These are phyloP conservation scores for Microbotryum saponariae DNA, from an alignment of 1,284 basidiomycete species.

Conservation along the genomic window DNA sequence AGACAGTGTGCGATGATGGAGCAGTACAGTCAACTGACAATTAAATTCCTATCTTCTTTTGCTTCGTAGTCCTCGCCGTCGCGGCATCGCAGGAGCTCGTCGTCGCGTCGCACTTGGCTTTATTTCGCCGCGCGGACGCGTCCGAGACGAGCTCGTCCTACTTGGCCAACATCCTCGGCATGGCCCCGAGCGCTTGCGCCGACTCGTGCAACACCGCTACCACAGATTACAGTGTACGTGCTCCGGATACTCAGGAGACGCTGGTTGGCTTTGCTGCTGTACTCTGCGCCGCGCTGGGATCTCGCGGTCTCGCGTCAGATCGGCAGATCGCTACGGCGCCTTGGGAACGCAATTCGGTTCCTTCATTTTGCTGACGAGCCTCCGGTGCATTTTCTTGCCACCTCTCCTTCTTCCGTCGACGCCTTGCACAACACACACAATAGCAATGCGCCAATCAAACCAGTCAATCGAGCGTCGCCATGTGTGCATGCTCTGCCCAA, in stretches of 20 bases:
- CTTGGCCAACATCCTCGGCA: constrained; percentile 14
- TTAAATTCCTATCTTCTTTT: too few relatives aligned
- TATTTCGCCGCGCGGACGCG: constrained; percentile 10
- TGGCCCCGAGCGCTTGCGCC: constrained; percentile 1
- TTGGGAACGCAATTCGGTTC: background rate
- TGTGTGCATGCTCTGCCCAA: constrained; percentile 25
- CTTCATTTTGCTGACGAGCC: too few relatives aligned
- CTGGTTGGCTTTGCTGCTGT: background rate
- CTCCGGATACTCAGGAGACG: too few relatives aligned
- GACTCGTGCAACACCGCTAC: constrained; percentile 7
- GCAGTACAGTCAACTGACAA: too few relatives aligned
- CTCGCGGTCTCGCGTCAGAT: background rate
- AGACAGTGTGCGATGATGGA: too few relatives aligned
- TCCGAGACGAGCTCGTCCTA: constrained; percentile 13
- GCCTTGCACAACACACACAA: background rate
- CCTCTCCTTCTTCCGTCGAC: background rate
- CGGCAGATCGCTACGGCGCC: background rate
- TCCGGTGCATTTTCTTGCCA: background rate
- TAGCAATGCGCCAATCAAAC: constrained; percentile 20
- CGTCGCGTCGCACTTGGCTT: background rate
- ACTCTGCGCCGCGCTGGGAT: background rate
- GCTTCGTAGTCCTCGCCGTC: too few relatives aligned
- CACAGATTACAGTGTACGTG: constrained; percentile 14
- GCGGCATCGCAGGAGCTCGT: constrained; percentile 2
- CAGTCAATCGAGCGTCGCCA: constrained; percentile 17